Percentiles rank a stretch among this genome's conserved stretches.
phyloP scores from a whole-genome alignment of 2,329 filamentous ascomycete species.

The Sclerotinia nivalis region DNA sequence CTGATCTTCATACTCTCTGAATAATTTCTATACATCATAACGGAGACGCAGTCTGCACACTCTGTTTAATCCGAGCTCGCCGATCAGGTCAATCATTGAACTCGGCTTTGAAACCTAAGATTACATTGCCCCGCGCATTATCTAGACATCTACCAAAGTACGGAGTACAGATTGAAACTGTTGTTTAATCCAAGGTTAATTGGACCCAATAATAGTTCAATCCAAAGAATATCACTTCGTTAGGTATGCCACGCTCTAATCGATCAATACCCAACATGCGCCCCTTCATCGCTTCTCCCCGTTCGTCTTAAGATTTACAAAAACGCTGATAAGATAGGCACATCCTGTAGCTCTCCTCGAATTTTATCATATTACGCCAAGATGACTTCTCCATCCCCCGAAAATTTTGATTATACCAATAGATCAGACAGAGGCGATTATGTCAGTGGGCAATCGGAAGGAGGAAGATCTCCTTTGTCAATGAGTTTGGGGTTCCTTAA shows the following conservation, averaged over 20 bases:
- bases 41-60: background rate
- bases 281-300: slow-evolving; percentile 11
- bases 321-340: slow-evolving; percentile 8
- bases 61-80: background rate
- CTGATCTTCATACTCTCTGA: background rate
- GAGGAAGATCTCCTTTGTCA: slow-evolving; percentile 39
- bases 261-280: background rate
- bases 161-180: too few species aligned
- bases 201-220: background rate
- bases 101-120: background rate
- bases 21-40: background rate
- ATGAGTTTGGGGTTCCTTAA: slow-evolving; percentile 65
- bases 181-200: background rate
- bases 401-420: slow-evolving; percentile 36
- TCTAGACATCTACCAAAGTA: background rate
- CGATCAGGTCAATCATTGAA: slow-evolving; percentile 7
- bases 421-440: slow-evolving; percentile 37
- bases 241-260: background rate
- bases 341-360: background rate
- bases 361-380: slow-evolving; percentile 6
- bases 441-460: slow-evolving; percentile 40
- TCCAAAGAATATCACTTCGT: background rate
- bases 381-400: slow-evolving; percentile 38
- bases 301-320: background rate
- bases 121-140: background rate